These are phyloP conservation scores for Arthrobotrys musiformis DNA, from an alignment of 2,329 filamentous ascomycete species.

Conservation along the genomic window DNA sequence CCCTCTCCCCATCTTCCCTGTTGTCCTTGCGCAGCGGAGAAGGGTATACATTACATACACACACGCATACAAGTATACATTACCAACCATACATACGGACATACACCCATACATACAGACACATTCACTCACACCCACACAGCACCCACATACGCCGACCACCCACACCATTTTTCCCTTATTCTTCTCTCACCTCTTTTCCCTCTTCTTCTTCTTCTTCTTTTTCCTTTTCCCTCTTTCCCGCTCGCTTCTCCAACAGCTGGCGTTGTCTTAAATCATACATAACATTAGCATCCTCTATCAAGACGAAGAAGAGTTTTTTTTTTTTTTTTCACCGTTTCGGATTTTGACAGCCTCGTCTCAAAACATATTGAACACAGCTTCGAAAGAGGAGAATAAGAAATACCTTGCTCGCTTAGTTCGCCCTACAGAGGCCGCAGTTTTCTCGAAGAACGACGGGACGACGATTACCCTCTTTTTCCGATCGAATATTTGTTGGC, in stretches of 20 bases:
- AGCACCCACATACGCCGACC: constrained; percentile 20
- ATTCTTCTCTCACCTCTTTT: constrained; percentile 41
- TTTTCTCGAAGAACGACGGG: constrained; percentile 47
- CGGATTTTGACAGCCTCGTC: constrained; percentile 50
- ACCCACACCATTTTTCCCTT: constrained; percentile 47
- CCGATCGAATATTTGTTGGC: constrained; percentile 56
- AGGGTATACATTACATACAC: constrained; percentile 7
- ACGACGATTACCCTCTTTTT: constrained; percentile 56
- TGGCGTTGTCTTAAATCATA: constrained; percentile 54
- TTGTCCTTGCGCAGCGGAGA: constrained; percentile 31
- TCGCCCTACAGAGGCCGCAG: constrained; percentile 42
- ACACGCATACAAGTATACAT: background rate
- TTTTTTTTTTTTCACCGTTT: constrained; percentile 46
- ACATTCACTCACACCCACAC: background rate
- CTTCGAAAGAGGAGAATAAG: constrained; percentile 38
- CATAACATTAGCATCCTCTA: constrained; percentile 34
- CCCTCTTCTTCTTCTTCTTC: constrained; percentile 24
- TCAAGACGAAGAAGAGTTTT: constrained; percentile 47
- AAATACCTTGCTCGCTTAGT: constrained; percentile 50
- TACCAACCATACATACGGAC: background rate
- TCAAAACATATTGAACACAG: constrained; percentile 21
- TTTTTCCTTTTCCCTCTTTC: constrained; percentile 29
- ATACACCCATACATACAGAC: background rate
- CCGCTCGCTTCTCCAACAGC: constrained; percentile 54
- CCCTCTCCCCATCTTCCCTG: constrained; percentile 49